Base-by-base conservation (phyloP, 192 early-diverging fungal genomes). In the Thoreauomyces humboldtii region DNA sequence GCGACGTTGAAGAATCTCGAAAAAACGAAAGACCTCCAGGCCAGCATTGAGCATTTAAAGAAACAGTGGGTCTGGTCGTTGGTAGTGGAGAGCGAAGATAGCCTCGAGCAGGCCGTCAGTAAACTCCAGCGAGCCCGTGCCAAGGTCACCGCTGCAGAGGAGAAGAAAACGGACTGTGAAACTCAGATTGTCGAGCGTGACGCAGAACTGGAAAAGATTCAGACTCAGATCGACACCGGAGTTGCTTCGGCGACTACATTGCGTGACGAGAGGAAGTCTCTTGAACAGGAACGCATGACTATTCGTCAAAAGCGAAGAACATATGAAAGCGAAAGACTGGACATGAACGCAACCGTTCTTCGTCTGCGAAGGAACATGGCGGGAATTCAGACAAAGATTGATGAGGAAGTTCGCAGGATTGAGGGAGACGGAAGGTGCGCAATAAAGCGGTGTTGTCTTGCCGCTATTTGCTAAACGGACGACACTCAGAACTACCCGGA, bases 31-130 rank as follows among this genome's bases (percentile, higher is more conserved):
- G 24, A 73, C 22, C 25, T 75, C 50, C 70, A 77, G 54, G 43
- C 65, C 22, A 50, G 57, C 17, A 67, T 75, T 12, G 65, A 57
- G 17, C 17, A 45, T 15, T 24, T 92, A 28, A 84, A 87, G 58
- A 80, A 89, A 28, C 78, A 89, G 72, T 70, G 89, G 44, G 89
- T 86, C 1, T 96, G 94, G 94, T 82, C 87, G 14, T 77, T 81
- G 47, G 82, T 91, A 28, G 77, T 80, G 53, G 75, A 76, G 25
- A 69, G 76, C 42, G 89, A 91, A 33, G 31, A 64, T 31, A 34
- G 38, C 3, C 33, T 29, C 60, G 36, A 52, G 33, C 19, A 25
- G 47, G 11, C 32, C n/a, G 44, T 22, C n/a, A 24, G 25, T 12
- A 17, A 7, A 24, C 14, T 46, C 19, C 44, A 65, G 9, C 59